Percentiles rank a stretch among this genome's conserved stretches.
These are phyloP conservation scores for Globisporangium spiculum DNA, from an alignment of 352 stramenopile genomes.

Conservation along the genomic window DNA sequence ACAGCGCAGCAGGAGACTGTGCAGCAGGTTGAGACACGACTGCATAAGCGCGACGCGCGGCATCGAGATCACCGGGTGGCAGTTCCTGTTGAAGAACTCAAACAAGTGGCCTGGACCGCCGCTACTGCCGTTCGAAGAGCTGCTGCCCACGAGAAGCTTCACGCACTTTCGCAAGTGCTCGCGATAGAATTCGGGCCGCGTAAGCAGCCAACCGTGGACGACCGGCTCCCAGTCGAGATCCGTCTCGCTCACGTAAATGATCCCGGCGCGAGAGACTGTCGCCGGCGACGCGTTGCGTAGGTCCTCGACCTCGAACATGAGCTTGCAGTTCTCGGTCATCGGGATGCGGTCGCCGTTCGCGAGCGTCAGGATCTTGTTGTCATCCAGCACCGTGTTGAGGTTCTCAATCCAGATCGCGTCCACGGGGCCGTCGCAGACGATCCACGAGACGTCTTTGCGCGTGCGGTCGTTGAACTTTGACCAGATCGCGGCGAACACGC, in stretches of 20 bases:
- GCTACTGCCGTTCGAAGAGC: neutral
- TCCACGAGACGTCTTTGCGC: constrained; percentile 86
- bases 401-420: constrained; percentile 95
- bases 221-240: constrained; percentile 77
- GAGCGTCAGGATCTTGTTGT: constrained; percentile 93
- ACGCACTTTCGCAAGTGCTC: constrained; percentile 47
- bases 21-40: constrained; percentile 59
- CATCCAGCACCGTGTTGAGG: constrained; percentile 93
- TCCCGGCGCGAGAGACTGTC: constrained; percentile 88
- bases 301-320: constrained; percentile 93
- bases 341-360: constrained; percentile 91
- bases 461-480: constrained; percentile 86
- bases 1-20: constrained; percentile 50
- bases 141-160: constrained; percentile 43
- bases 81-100: constrained; percentile 27
- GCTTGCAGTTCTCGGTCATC: constrained; percentile 88
- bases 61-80: constrained; percentile 61
- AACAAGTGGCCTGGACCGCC: constrained; percentile 12
- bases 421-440: constrained; percentile 92
- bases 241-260: constrained; percentile 89
- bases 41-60: constrained; percentile 80
- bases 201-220: constrained; percentile 58
- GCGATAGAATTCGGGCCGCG: constrained; percentile 44
- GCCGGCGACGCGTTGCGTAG: constrained; percentile 89
- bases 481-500: constrained; percentile 82